phyloP scores from a whole-genome alignment of 306 rosid genomes.

The Geum urbanum region DNA sequence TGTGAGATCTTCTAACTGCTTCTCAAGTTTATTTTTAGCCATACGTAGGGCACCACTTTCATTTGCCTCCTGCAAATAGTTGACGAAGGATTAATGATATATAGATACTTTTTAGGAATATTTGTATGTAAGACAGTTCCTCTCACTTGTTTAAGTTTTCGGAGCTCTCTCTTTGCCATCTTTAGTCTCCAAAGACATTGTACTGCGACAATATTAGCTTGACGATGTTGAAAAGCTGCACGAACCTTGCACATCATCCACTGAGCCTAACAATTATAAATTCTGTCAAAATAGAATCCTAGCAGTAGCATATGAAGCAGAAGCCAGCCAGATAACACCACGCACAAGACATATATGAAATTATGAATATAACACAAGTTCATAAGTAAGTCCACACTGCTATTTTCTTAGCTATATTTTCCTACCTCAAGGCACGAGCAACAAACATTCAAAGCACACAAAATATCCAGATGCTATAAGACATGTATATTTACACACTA shows the following conservation, averaged over 20 bases:
- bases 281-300: constrained; percentile 16
- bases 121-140: not conserved
- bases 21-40: constrained; percentile 93
- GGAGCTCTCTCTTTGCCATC: constrained; percentile 76
- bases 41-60: constrained; percentile 95
- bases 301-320: not conserved
- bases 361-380: not conserved
- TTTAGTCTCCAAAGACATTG: constrained; percentile 88
- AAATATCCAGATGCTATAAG: too few species aligned
- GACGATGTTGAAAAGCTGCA: constrained; percentile 46
- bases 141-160: constrained; percentile 65
- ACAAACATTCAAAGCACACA: not conserved
- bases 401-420: not conserved
- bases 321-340: constrained; percentile 8
- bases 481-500: too few species aligned
- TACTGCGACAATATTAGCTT: constrained; percentile 61
- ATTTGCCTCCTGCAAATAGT: constrained; percentile 75
- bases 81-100: constrained; percentile 11
- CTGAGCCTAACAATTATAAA: constrained; percentile 47
- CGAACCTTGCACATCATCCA: constrained; percentile 89
- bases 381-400: not conserved
- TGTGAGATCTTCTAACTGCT: constrained; percentile 87
- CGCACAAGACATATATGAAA: not conserved
- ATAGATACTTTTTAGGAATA: constrained; percentile 12
- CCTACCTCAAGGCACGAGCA: not conserved